Conservation (phyloP, 192 early-diverging fungal species). For the Spizellomyces punctatus region DNA sequence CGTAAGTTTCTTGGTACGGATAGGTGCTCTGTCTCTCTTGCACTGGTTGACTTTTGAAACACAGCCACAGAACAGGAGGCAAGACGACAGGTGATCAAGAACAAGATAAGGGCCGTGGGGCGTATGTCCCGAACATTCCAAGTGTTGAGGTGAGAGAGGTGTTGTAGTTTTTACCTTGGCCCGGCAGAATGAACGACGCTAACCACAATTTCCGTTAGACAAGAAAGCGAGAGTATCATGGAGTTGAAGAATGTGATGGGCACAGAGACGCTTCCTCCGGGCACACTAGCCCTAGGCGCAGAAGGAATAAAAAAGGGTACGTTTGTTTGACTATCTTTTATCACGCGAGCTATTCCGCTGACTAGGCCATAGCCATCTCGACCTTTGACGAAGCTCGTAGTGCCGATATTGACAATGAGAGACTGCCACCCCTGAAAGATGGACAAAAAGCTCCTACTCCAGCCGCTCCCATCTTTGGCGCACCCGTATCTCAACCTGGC, state of each 20-base stretch:
- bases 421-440: slow-evolving; percentile 72
- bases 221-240: slow-evolving; percentile 89
- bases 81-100: slow-evolving; percentile 70
- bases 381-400: slow-evolving; percentile 92
- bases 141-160: slow-evolving; percentile 69
- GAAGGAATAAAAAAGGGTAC: slow-evolving; percentile 88
- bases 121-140: slow-evolving; percentile 89
- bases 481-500: background rate
- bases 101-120: slow-evolving; percentile 92
- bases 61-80: slow-evolving; percentile 59
- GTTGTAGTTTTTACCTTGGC: background rate
- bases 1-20: too few species aligned
- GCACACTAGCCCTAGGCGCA: slow-evolving; percentile 84
- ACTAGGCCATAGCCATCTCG: slow-evolving; percentile 64
- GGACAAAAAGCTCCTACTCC: slow-evolving; percentile 45
- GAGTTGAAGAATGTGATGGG: slow-evolving; percentile 91
- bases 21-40: too few species aligned
- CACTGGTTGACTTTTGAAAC: background rate
- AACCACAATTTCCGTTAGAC: slow-evolving; percentile 26
- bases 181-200: background rate
- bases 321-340: background rate
- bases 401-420: slow-evolving; percentile 92
- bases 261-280: slow-evolving; percentile 80
- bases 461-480: slow-evolving; percentile 54
- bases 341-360: too few species aligned